Conservation (phyloP, 2,329 filamentous ascomycete species). For the Pezicula carpinea region DNA sequence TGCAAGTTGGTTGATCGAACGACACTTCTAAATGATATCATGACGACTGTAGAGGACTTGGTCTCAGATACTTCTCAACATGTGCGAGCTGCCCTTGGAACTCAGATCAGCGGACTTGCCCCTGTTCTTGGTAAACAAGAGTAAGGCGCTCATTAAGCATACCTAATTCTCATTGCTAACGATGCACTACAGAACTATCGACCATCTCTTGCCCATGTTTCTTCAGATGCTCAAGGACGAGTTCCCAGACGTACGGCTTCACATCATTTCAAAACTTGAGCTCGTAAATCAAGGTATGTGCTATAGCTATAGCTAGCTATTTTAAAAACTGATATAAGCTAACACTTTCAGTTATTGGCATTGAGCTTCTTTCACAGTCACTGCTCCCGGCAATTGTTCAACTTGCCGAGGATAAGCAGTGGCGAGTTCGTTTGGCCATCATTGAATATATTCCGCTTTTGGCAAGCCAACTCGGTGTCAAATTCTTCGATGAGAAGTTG, state of each 20-base stretch:
- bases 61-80: slow-evolving; percentile 96
- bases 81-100: slow-evolving; percentile 90
- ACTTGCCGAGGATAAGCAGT: slow-evolving; percentile 97
- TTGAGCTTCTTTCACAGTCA: slow-evolving; percentile 93
- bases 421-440: slow-evolving; percentile 94
- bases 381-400: slow-evolving; percentile 96
- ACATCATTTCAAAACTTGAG: slow-evolving; percentile 99
- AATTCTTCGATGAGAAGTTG: slow-evolving; percentile 98
- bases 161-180: slow-evolving; percentile 14
- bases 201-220: slow-evolving; percentile 97
- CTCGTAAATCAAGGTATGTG: slow-evolving; percentile 85
- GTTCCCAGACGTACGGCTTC: slow-evolving; percentile 93
- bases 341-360: slow-evolving; percentile 73
- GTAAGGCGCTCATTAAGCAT: slow-evolving; percentile 47
- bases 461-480: slow-evolving; percentile 89
- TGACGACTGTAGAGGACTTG: slow-evolving; percentile 92
- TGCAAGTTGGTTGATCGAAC: slow-evolving; percentile 83
- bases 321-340: no score
- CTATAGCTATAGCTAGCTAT: not conserved
- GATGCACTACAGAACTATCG: slow-evolving; percentile 68
- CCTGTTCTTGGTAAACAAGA: slow-evolving; percentile 98
- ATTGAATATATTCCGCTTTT: slow-evolving; percentile 98
- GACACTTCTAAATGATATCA: slow-evolving; percentile 89
- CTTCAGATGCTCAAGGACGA: slow-evolving; percentile 99
- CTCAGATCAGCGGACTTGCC: slow-evolving; percentile 92